These are phyloP conservation scores for Hypoxylon lienhwacheense DNA, from an alignment of 495 filamentous ascomycete species.

Conservation along the genomic window DNA sequence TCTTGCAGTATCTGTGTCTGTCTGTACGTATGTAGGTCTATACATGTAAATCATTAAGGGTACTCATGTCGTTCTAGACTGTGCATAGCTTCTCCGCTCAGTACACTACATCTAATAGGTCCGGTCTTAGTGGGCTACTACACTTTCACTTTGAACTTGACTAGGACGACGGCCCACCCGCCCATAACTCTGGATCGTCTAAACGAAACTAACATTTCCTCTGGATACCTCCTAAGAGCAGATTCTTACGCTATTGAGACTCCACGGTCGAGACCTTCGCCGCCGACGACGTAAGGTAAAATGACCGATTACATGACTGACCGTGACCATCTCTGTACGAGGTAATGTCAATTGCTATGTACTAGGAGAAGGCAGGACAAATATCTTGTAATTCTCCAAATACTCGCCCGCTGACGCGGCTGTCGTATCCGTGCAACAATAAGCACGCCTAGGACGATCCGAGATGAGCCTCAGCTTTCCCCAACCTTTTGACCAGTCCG, in stretches of 20 bases:
- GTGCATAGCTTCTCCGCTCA: no score
- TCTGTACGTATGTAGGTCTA: no score
- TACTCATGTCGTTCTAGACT: no score
- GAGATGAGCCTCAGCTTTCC: constrained; percentile 30
- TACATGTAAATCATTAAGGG: no score
- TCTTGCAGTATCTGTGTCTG: no score
- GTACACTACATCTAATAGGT: no score
- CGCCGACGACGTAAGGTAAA: not conserved
- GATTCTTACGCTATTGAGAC: no score
- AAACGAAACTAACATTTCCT: constrained; percentile 7
- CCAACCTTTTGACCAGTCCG: constrained; percentile 15
- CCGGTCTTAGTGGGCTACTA: no score
- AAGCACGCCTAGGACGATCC: constrained; percentile 8
- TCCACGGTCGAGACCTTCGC: no score
- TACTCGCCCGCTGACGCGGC: constrained; percentile 28
- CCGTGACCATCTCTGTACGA: constrained; percentile 6
- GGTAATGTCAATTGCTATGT: not conserved
- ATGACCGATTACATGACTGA: not conserved
- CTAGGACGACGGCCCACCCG: constrained; percentile 4
- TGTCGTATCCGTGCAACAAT: constrained; percentile 21
- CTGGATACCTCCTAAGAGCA: constrained; percentile 3
- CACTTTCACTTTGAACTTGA: constrained; percentile 8
- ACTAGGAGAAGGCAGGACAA: not conserved
- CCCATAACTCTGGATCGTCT: not conserved
- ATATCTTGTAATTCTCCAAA: constrained; percentile 12